Percentiles rank a stretch among this genome's conserved stretches.
phyloP scores from a whole-genome alignment of 2,329 filamentous ascomycete genomes.

The Penicillium concentricum region DNA sequence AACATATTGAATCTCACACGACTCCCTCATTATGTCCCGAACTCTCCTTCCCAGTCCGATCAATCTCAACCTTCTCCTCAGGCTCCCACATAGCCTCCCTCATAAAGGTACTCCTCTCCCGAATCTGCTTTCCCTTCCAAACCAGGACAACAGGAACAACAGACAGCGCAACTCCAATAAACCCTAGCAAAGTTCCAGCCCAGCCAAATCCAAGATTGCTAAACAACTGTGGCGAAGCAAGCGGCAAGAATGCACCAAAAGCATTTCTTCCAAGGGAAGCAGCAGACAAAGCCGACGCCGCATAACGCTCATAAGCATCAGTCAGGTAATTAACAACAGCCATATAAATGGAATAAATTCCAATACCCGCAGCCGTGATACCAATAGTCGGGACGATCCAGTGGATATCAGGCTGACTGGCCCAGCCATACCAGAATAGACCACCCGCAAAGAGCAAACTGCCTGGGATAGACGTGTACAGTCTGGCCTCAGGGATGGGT shows the following conservation, averaged over 20 bases:
- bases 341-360: slow-evolving; percentile 47
- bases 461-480: slow-evolving; percentile 45
- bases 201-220: slow-evolving; percentile 43
- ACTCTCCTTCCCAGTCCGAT: slow-evolving; percentile 4
- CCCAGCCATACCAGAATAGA: slow-evolving; percentile 41
- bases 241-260: slow-evolving; percentile 49
- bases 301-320: slow-evolving; percentile 51
- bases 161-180: slow-evolving; percentile 41
- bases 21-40: slow-evolving; percentile 1
- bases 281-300: slow-evolving; percentile 48
- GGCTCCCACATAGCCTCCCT: slow-evolving; percentile 24
- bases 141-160: slow-evolving; percentile 45
- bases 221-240: slow-evolving; percentile 45
- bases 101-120: slow-evolving; percentile 31
- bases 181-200: slow-evolving; percentile 46
- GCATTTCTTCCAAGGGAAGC: slow-evolving; percentile 47
- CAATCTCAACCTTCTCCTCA: slow-evolving; percentile 13
- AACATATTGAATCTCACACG: background rate
- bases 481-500: slow-evolving; percentile 45
- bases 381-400: slow-evolving; percentile 38
- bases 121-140: slow-evolving; percentile 42
- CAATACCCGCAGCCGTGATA: slow-evolving; percentile 39
- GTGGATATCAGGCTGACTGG: slow-evolving; percentile 24
- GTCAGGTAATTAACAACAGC: slow-evolving; percentile 51
- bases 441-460: slow-evolving; percentile 37